Evolutionary conservation across 768 basidiomycete species (phyloP), one percentile per base, ranked within the genome.

Genomic region (Tubosaeta brunneosetosa): DNA sequence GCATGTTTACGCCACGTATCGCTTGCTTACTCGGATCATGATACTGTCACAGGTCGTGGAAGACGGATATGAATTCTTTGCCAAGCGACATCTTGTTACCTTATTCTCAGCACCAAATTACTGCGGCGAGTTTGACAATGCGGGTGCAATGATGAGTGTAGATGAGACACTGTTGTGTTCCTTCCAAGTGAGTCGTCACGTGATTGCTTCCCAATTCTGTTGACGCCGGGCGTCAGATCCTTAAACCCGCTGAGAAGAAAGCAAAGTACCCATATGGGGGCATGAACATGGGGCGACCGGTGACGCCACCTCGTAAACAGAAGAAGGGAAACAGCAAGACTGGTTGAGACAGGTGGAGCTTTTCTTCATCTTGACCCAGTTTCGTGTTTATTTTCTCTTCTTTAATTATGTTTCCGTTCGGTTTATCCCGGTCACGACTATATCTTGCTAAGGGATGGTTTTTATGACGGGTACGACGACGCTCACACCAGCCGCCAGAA

Each of bases 141-240:
- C 95, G 4, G 95, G 95, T 34, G 95, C 95, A 32, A 99, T 99
- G 95, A 99, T 98, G 95, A 94, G 91, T 64, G 95, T 99, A 40
- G 95, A 97, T 64, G 95, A 97, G 73, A 97, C 95, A 9, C 71
- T 98, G 59, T 71, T 98, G 58, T 97, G 95, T 74, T 97, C 94
- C 8, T 97, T 98, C 91, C 95, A 97, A 74, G 93, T 94, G 58
- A 54, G 78, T 59, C 25, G 11, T 58, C 56, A 64, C 58, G 52
- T 64, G 56, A 47, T 34, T 29, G 13, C 1, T 0, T 25, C 6
- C 14, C 3, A 2, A 16, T 26, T 14, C 38, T 36, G 11, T 17
- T 52, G 47, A 44, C 31, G 29, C 36, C 6, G 31, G 52, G 33
- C 34, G 36, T 19, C 37, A 97, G 94, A 99, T 99, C 58, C 78